These are phyloP conservation scores for Parastagonospora avenae DNA, from an alignment of 2,329 filamentous ascomycete species.

Conservation along the genomic window DNA sequence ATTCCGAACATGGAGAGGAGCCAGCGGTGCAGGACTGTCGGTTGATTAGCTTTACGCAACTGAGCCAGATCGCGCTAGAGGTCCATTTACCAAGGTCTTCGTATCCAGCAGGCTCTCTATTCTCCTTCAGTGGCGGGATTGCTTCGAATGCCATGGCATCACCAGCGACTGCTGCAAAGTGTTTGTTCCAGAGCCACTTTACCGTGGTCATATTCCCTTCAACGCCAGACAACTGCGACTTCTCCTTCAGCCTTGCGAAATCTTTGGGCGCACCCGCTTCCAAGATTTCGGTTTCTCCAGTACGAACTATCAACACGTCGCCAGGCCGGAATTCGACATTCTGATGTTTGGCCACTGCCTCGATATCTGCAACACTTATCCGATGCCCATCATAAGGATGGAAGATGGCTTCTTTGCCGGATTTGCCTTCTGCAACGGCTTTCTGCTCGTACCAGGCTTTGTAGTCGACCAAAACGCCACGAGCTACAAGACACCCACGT, in stretches of 20 bases:
- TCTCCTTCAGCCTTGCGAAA: slow-evolving; percentile 10
- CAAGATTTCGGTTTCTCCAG: slow-evolving; percentile 13
- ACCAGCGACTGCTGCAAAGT: slow-evolving; percentile 65
- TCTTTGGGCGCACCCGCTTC: slow-evolving; percentile 7
- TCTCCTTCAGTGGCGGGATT: slow-evolving; percentile 38
- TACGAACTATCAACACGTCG: slow-evolving; percentile 29
- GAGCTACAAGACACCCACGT: slow-evolving; percentile 15
- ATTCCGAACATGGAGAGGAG: slow-evolving; percentile 35
- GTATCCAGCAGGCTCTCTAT: slow-evolving; percentile 3
- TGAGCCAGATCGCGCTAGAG: background rate
- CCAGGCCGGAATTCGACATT: slow-evolving; percentile 10
- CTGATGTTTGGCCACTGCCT: slow-evolving; percentile 10
- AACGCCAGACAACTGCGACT: slow-evolving; percentile 10
- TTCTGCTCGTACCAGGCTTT: slow-evolving; percentile 17
- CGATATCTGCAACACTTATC: slow-evolving; percentile 18
- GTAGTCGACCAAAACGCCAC: slow-evolving; percentile 15
- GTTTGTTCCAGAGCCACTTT: slow-evolving; percentile 68
- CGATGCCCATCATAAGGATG: slow-evolving; percentile 17
- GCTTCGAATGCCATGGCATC: slow-evolving; percentile 68
- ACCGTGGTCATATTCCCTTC: slow-evolving; percentile 49
- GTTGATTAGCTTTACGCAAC: background rate
- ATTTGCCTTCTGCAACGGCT: slow-evolving; percentile 9
- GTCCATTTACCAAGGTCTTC: slow-evolving; percentile 5
- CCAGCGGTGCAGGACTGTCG: slow-evolving; percentile 22
- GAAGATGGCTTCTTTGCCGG: slow-evolving; percentile 11